Conservation (phyloP, 164 flowering plant genomes). For the Chloranthus sessilifolius region DNA sequence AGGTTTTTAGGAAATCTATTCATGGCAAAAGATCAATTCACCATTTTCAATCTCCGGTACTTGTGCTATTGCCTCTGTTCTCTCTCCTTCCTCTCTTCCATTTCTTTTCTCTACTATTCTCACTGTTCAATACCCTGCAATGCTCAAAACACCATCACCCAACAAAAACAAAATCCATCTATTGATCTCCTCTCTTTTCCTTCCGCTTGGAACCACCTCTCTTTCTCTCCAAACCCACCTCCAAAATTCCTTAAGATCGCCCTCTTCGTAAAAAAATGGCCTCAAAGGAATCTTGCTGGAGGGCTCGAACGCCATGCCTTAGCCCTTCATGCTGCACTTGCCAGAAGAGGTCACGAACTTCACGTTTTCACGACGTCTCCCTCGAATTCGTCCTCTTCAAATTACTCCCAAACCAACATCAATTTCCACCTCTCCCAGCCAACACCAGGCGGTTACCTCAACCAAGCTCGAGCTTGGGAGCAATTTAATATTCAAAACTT, state of each 20-base stretch:
- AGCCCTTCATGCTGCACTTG: constrained; percentile 52
- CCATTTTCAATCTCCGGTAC: constrained; percentile 7
- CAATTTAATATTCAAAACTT: constrained; percentile 48
- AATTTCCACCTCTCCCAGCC: constrained; percentile 56
- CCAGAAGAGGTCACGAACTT: constrained; percentile 28
- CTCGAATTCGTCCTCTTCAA: constrained; percentile 27
- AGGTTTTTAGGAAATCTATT: too few relatives aligned
- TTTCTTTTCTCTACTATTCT: constrained; percentile 31
- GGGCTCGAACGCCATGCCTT: constrained; percentile 75
- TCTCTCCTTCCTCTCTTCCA: constrained; percentile 17
- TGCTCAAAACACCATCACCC: constrained; percentile 9
- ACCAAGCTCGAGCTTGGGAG: constrained; percentile 51
- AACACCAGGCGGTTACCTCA: constrained; percentile 50
- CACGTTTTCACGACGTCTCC: constrained; percentile 30
- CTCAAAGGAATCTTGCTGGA: constrained; percentile 34
- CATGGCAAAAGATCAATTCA: constrained; percentile 20
- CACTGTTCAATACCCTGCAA: constrained; percentile 20
- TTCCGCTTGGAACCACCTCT: constrained; percentile 60
- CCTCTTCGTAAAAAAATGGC: constrained; percentile 70
- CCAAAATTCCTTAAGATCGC: constrained; percentile 56
- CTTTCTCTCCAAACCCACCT: constrained; percentile 41
- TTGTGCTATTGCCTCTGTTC: constrained; percentile 15
- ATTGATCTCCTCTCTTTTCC: constrained; percentile 35
- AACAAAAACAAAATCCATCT: constrained; percentile 14
- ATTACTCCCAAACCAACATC: constrained; percentile 28